A percentile compares a stretch with the other conserved stretches of the same genome.
Evolutionary conservation across 1,139 yeast species (phyloP).

Genomic region (Kodamaea fungicola): DNA sequence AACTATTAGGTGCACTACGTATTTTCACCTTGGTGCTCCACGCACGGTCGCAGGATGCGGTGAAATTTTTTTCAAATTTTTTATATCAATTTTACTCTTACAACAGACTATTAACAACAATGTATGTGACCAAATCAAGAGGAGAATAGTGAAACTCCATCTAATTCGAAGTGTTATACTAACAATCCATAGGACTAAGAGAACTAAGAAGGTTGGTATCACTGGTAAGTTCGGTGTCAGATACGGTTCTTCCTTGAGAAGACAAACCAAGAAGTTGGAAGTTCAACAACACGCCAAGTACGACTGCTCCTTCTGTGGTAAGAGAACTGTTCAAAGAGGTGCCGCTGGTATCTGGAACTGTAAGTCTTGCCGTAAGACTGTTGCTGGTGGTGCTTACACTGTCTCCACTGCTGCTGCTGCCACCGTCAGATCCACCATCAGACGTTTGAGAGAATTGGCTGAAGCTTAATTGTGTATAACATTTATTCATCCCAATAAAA

Average conservation of each 20-base stretch:
- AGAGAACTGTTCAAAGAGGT: conserved; percentile 96
- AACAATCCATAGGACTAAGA: conserved; percentile 79
- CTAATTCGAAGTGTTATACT: conserved; percentile 22
- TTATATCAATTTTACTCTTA: conserved; percentile 6
- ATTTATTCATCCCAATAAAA: conserved; percentile 2
- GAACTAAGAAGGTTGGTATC: conserved; percentile 99
- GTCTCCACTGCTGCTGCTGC: conserved; percentile 99
- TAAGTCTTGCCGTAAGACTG: conserved; percentile 90
- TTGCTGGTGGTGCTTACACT: conserved; percentile 99
- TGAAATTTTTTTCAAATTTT: conserved; percentile 9
- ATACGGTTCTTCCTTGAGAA: conserved; percentile 99
- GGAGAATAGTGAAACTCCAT: neutral
- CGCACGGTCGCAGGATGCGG: conserved; percentile 3
- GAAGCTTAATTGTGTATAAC: conserved; percentile 61
- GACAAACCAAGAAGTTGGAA: conserved; percentile 99
- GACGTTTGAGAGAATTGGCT: conserved; percentile 99
- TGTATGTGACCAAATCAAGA: conserved; percentile 11
- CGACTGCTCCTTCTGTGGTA: conserved; percentile 99
- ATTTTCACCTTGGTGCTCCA: neutral
- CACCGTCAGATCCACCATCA: conserved; percentile 99
- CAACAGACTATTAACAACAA: conserved; percentile 13
- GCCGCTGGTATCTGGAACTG: conserved; percentile 99
- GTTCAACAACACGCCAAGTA: conserved; percentile 98
- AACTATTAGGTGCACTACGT: neutral
- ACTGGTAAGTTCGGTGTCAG: conserved; percentile 99